phyloP scores from a whole-genome alignment of 257 asterid species.

The Fraxinus anomala region DNA sequence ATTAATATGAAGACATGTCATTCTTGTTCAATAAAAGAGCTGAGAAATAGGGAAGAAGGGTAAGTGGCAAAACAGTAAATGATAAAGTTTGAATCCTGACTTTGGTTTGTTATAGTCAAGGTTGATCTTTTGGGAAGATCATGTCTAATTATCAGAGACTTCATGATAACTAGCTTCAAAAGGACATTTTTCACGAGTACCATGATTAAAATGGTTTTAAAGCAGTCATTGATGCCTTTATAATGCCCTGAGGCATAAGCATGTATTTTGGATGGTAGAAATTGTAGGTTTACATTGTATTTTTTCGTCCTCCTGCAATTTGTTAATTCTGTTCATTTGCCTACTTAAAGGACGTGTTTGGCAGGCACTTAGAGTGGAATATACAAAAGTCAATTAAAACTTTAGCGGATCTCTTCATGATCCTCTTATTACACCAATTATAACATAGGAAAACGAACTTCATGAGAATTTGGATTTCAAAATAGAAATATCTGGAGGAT shows the following conservation, averaged over 20 bases:
- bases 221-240: slow-evolving; percentile 6
- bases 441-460: background rate
- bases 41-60: background rate
- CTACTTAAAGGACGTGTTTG: background rate
- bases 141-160: background rate
- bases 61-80: background rate
- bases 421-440: background rate
- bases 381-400: background rate
- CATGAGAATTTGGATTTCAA: background rate
- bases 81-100: slow-evolving; percentile 10
- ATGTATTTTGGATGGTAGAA: slow-evolving; percentile 7
- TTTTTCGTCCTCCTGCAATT: background rate
- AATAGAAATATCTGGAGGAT: background rate
- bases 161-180: slow-evolving; percentile 4
- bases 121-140: background rate
- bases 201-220: background rate
- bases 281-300: background rate
- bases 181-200: background rate
- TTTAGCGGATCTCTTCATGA: background rate
- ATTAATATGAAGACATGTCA: background rate
- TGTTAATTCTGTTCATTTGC: slow-evolving; percentile 6
- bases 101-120: slow-evolving; percentile 5
- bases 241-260: background rate
- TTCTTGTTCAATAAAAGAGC: slow-evolving; percentile 5
- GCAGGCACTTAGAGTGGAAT: background rate